These are phyloP conservation scores for Royoungia palumana DNA, from an alignment of 768 basidiomycete species.

Conservation along the genomic window DNA sequence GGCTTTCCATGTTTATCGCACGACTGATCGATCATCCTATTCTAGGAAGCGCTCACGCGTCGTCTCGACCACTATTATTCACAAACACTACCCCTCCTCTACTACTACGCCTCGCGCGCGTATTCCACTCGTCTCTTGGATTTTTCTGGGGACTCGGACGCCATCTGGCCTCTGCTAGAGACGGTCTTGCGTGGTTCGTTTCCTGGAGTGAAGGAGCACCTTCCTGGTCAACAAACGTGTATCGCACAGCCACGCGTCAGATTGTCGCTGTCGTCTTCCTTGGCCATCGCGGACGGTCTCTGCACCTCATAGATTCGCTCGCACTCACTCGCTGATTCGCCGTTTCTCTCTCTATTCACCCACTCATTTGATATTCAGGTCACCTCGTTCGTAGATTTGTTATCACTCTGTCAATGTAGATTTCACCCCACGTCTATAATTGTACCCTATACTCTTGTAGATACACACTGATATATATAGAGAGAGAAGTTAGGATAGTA, in stretches of 20 bases:
- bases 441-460: conserved; percentile 9
- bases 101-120: conserved; percentile 55
- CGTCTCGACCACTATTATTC: conserved; percentile 75
- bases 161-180: conserved; percentile 83
- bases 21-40: conserved; percentile 7
- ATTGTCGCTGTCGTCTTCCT: conserved; percentile 7
- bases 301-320: conserved; percentile 10
- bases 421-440: conserved; percentile 6
- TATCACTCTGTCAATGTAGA: conserved; percentile 20
- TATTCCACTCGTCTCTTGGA: conserved; percentile 49
- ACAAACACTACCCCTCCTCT: conserved; percentile 73
- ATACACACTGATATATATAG: too few relatives aligned
- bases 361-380: conserved; percentile 12
- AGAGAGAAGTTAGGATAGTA: too few relatives aligned
- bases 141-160: conserved; percentile 66
- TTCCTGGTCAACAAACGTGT: conserved; percentile 16
- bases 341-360: neutral
- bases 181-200: conserved; percentile 50
- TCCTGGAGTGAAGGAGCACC: conserved; percentile 52
- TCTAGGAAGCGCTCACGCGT: conserved; percentile 71
- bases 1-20: neutral
- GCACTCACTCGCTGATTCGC: neutral
- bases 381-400: neutral
- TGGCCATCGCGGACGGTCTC: conserved; percentile 9
- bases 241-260: conserved; percentile 18